Conservation (phyloP, 495 filamentous ascomycete genomes). For the Penicillium riverlandense region DNA sequence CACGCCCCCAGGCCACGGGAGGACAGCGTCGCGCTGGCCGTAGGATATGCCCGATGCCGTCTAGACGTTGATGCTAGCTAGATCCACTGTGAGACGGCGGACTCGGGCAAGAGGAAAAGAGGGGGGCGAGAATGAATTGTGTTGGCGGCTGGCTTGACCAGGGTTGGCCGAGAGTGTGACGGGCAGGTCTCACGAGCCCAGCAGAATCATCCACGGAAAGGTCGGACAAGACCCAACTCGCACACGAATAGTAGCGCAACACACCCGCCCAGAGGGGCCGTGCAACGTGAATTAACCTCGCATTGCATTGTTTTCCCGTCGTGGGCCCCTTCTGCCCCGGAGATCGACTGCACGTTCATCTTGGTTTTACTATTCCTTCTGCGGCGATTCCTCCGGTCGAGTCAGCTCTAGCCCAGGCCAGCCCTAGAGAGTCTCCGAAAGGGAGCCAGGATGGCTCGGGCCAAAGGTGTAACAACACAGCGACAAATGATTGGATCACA, state of each 20-base stretch:
- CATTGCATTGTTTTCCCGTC: constrained; percentile 21
- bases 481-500: constrained; percentile 2
- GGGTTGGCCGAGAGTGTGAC: too few relatives aligned
- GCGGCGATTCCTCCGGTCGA: constrained; percentile 4
- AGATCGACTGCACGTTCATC: constrained; percentile 30
- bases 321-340: constrained; percentile 10
- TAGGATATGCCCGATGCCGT: constrained; percentile 4
- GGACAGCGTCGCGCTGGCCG: neutral
- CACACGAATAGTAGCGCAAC: too few relatives aligned
- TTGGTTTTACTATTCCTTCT: constrained; percentile 5
- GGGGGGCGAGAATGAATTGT: constrained; percentile 6
- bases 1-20: neutral
- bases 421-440: constrained; percentile 2
- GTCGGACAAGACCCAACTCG: neutral
- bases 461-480: constrained; percentile 21
- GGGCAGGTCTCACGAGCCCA: too few relatives aligned
- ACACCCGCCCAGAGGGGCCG: constrained; percentile 5
- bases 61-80: constrained; percentile 9
- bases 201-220: neutral
- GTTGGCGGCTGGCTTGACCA: neutral
- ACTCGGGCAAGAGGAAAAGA: too few relatives aligned
- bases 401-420: neutral
- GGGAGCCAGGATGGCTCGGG: constrained; percentile 9
- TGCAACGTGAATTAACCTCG: constrained; percentile 27
- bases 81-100: neutral